A percentile compares a stretch with the other conserved stretches of the same genome.
Evolutionary conservation across 768 basidiomycete genomes (phyloP).

Genomic region (Fistulinella prunicolor): DNA sequence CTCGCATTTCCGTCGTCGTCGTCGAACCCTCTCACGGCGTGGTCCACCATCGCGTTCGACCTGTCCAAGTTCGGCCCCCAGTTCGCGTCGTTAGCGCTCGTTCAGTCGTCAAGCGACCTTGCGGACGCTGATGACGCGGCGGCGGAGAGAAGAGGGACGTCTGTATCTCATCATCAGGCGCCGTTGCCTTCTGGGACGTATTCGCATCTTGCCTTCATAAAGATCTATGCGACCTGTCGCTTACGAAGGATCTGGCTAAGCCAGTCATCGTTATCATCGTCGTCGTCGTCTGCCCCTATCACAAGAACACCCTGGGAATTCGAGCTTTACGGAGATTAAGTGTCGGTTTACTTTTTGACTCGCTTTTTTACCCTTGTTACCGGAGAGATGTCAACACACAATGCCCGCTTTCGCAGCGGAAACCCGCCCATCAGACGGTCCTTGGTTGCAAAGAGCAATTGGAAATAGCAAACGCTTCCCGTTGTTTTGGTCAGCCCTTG

Average conservation of each 20-base stretch:
- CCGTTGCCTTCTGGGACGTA: slow-evolving; percentile 51
- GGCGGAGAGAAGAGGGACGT: slow-evolving; percentile 18
- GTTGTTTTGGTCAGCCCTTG: slow-evolving; percentile 4
- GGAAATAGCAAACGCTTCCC: slow-evolving; percentile 22
- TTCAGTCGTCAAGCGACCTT: slow-evolving; percentile 20
- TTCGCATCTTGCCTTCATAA: slow-evolving; percentile 68
- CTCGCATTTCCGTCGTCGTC: slow-evolving; percentile 58
- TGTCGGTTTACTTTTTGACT: slow-evolving; percentile 9
- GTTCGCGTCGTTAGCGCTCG: slow-evolving; percentile 51
- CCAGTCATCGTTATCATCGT: slow-evolving; percentile 26
- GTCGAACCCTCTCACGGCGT: slow-evolving; percentile 59
- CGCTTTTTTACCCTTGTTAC: slow-evolving; percentile 9
- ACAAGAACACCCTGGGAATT: slow-evolving; percentile 74
- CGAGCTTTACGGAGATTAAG: slow-evolving; percentile 53
- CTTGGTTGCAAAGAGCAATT: slow-evolving; percentile 19
- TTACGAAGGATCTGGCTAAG: slow-evolving; percentile 76
- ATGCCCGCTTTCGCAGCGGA: slow-evolving; percentile 20
- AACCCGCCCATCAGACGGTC: slow-evolving; percentile 11
- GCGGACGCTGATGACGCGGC: slow-evolving; percentile 21
- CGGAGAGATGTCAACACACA: slow-evolving; percentile 9
- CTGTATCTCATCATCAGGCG: slow-evolving; percentile 13
- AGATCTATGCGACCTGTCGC: slow-evolving; percentile 76
- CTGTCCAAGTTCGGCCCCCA: slow-evolving; percentile 58
- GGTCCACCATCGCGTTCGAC: slow-evolving; percentile 63
- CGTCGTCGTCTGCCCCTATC: slow-evolving; percentile 35